phyloP scores from a whole-genome alignment of 306 rosid genomes.

The Cicer pinnatifidum region DNA sequence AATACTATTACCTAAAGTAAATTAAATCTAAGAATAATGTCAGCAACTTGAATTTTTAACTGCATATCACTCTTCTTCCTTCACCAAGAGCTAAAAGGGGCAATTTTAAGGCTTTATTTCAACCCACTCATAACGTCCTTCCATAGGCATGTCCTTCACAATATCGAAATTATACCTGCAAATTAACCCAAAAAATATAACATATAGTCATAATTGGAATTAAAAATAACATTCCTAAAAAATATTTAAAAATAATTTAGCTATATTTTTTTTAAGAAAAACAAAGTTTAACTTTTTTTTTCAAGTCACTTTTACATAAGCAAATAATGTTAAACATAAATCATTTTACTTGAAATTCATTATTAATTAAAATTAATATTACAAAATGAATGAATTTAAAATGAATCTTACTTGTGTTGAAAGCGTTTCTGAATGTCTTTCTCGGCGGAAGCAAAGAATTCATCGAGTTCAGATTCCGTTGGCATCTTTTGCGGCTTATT shows the following conservation, averaged over 20 bases:
- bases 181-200: background rate
- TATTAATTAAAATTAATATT: too few species aligned
- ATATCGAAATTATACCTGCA: constrained; percentile 84
- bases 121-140: constrained; percentile 89
- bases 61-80: constrained; percentile 14
- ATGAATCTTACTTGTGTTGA: constrained; percentile 56
- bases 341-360: too few species aligned
- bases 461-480: constrained; percentile 65
- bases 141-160: constrained; percentile 68
- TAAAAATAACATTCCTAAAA: background rate
- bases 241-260: background rate
- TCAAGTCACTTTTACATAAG: too few species aligned
- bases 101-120: constrained; percentile 60
- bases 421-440: constrained; percentile 64
- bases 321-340: too few species aligned
- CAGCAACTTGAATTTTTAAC: constrained; percentile 36
- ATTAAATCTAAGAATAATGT: constrained; percentile 42
- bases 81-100: background rate
- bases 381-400: too few species aligned
- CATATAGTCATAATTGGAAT: background rate
- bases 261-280: background rate
- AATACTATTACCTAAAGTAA: constrained; percentile 41
- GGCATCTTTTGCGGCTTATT: constrained; percentile 56
- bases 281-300: too few species aligned
- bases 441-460: constrained; percentile 76